Evolutionary conservation across 2,329 filamentous ascomycete genomes (phyloP).

Genomic region (Colletotrichum viniferum): DNA sequence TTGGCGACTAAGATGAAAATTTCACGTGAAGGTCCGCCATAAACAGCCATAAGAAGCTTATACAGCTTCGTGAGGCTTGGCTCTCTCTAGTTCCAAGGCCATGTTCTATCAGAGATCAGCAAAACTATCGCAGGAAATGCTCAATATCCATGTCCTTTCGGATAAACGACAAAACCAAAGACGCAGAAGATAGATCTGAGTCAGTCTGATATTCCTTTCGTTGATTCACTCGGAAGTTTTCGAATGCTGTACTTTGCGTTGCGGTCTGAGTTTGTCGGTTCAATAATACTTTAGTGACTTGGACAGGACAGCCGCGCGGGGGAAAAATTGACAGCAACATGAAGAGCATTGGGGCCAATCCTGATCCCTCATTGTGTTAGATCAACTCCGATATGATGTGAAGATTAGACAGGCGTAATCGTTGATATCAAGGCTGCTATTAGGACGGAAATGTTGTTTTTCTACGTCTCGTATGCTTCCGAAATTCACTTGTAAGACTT

Average conservation of each 20-base stretch:
- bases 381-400: neutral
- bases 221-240: too few species aligned
- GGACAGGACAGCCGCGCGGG: too few species aligned
- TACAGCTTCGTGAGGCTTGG: neutral
- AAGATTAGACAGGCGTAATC: too few species aligned
- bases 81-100: neutral
- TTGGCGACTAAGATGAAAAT: neutral
- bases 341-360: too few species aligned
- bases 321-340: too few species aligned
- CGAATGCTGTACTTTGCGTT: too few species aligned
- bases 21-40: neutral
- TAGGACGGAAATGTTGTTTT: too few species aligned
- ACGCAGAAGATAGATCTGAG: neutral
- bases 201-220: too few species aligned
- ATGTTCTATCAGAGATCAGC: neutral
- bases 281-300: too few species aligned
- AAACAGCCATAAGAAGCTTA: neutral
- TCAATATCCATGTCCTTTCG: neutral
- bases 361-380: neutral
- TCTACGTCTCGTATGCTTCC: neutral
- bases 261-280: too few species aligned
- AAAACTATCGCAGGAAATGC: neutral
- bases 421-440: too few species aligned
- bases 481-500: neutral
- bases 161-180: too few species aligned